Evolutionary conservation across 2,329 filamentous ascomycete species (phyloP).

Genomic region (Cercospora zeae-maydis): DNA sequence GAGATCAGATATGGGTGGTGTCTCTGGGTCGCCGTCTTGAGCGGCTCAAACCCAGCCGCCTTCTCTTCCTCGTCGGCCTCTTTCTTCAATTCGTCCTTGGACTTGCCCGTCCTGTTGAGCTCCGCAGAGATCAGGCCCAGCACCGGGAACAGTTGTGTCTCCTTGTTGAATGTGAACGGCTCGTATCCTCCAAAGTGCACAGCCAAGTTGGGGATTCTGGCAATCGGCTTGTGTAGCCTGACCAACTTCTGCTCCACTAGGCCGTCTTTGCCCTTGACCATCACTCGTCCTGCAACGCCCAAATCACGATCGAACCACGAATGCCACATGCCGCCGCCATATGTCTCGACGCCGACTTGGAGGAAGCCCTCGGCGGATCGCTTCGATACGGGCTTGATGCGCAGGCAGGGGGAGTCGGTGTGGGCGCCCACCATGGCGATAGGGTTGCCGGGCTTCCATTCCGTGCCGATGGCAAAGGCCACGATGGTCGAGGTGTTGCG

Average conservation of each 20-base stretch:
- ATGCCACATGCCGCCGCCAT: conserved; percentile 95
- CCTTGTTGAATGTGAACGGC: conserved; percentile 92
- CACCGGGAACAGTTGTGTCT: conserved; percentile 92
- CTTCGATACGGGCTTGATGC: conserved; percentile 92
- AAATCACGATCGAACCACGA: conserved; percentile 97
- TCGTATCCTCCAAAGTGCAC: conserved; percentile 87
- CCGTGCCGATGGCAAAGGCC: conserved; percentile 83
- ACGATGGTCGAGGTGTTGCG: conserved; percentile 89
- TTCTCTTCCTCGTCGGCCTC: conserved; percentile 39
- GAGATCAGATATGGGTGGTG: conserved; percentile 87
- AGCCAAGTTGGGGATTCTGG: conserved; percentile 88
- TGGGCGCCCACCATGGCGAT: conserved; percentile 92
- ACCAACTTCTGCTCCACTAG: conserved; percentile 79
- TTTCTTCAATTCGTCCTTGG: conserved; percentile 48
- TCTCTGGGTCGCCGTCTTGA: conserved; percentile 72
- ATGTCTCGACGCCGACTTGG: conserved; percentile 93
- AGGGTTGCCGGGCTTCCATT: conserved; percentile 88
- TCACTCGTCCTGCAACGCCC: conserved; percentile 80
- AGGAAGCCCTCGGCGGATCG: conserved; percentile 81
- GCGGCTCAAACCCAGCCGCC: conserved; percentile 60
- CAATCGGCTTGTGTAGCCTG: conserved; percentile 84
- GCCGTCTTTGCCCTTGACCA: conserved; percentile 68
- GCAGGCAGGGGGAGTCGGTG: conserved; percentile 88
- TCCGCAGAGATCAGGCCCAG: conserved; percentile 82
- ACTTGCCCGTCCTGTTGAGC: conserved; percentile 69